Percentiles rank a stretch among this genome's conserved stretches.
Conservation (phyloP, 2,329 filamentous ascomycete species). For the Chaetomiaceae sp. region DNA sequence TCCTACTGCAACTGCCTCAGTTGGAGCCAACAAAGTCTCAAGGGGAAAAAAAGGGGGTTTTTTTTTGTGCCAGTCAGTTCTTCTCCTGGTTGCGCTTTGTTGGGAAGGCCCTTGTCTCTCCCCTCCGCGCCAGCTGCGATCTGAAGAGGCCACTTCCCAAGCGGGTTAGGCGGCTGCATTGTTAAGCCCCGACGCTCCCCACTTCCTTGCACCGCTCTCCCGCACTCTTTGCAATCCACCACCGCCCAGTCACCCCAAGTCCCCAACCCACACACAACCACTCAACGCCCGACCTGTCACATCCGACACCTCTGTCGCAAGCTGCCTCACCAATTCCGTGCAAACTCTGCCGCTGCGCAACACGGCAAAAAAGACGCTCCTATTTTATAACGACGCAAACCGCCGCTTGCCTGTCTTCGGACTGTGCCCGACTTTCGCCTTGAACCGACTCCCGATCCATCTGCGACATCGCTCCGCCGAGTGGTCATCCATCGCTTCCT, state of each 20-base stretch:
- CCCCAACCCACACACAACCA: too few relatives aligned
- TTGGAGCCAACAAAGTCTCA: background rate
- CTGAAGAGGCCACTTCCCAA: conserved; percentile 14
- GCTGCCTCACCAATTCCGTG: background rate
- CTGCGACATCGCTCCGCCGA: conserved; percentile 11
- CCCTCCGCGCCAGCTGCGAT: conserved; percentile 4
- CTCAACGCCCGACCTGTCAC: conserved; percentile 3
- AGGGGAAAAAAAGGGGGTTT: background rate
- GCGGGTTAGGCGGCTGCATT: conserved; percentile 14
- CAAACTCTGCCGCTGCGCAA: background rate
- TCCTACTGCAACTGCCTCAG: background rate
- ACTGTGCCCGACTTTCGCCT: background rate
- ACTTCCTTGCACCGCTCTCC: conserved; percentile 1
- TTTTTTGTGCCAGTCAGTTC: background rate
- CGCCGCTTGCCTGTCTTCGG: background rate
- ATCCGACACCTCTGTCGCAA: background rate
- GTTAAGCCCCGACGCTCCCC: conserved; percentile 12
- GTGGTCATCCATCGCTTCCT: conserved; percentile 1
- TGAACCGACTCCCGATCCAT: background rate
- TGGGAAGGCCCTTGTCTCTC: conserved; percentile 4
- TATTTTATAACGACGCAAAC: too few relatives aligned
- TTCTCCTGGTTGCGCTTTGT: conserved; percentile 7
- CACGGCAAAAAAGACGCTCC: background rate
- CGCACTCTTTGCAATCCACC: background rate
- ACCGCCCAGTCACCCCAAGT: background rate